Percentiles rank a stretch among this genome's conserved stretches.
Conservation (phyloP, 768 basidiomycete species). For the Pleurotus citrinopileatus region DNA sequence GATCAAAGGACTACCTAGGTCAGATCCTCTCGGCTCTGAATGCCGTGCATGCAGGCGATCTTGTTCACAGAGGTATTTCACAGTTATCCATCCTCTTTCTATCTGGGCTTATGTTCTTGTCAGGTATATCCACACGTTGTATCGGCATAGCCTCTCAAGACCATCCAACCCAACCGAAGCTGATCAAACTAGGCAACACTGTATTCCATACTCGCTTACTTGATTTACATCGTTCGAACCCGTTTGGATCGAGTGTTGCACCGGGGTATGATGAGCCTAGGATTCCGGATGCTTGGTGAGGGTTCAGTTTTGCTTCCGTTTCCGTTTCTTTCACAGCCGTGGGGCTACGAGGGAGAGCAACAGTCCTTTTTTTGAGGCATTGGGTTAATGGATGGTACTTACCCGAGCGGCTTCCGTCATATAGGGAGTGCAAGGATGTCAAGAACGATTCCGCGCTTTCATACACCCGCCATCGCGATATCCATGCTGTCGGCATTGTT, state of each 20-base stretch:
- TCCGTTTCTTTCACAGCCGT: conserved; percentile 7
- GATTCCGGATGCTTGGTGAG: conserved; percentile 46
- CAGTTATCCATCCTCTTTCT: background rate
- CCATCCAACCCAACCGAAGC: conserved; percentile 50
- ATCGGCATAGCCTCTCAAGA: conserved; percentile 60
- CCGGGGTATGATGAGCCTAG: conserved; percentile 28
- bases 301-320: background rate
- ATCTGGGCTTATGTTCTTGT: no score
- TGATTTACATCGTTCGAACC: conserved; percentile 84
- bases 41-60: conserved; percentile 57
- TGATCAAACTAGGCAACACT: conserved; percentile 72
- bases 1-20: conserved; percentile 64
- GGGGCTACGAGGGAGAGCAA: no score
- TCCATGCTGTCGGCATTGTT: conserved; percentile 78
- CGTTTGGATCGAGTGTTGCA: conserved; percentile 48
- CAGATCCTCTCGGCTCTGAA: conserved; percentile 74
- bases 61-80: conserved; percentile 66
- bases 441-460: conserved; percentile 70
- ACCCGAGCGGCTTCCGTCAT: background rate
- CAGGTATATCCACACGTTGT: conserved; percentile 59
- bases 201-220: conserved; percentile 70
- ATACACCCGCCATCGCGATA: conserved; percentile 77
- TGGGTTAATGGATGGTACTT: no score
- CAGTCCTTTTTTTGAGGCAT: no score
- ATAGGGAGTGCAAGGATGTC: conserved; percentile 75